These are phyloP conservation scores for Myxozyma vanderwaltii DNA, from an alignment of 805 yeast species.

Conservation along the genomic window DNA sequence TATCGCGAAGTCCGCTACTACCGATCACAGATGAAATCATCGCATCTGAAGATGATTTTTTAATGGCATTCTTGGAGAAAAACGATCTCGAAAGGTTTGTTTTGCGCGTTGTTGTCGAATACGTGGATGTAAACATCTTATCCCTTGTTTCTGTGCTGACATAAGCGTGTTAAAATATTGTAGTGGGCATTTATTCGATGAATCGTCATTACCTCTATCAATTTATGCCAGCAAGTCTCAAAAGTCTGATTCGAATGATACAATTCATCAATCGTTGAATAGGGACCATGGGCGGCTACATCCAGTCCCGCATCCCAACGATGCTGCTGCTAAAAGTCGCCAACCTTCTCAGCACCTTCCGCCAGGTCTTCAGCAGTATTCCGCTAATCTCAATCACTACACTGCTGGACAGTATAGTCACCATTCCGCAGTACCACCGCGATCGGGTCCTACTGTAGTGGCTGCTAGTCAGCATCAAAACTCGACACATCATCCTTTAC, in stretches of 20 bases:
- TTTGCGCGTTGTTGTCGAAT: neutral
- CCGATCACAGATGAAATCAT: constrained; percentile 48
- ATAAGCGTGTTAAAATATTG: neutral
- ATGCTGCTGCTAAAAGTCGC: neutral
- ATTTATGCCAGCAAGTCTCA: constrained; percentile 13
- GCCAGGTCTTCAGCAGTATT: neutral
- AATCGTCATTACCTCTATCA: constrained; percentile 41
- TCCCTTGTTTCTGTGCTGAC: constrained; percentile 1
- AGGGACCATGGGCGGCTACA: constrained; percentile 4
- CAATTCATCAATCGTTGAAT: neutral
- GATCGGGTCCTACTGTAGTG: neutral
- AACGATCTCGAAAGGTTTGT: constrained; percentile 54
- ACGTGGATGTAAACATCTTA: neutral
- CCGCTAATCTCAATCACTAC: constrained; percentile 1
- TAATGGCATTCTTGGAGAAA: constrained; percentile 51
- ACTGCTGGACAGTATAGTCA: constrained; percentile 6
- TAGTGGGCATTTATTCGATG: constrained; percentile 40
- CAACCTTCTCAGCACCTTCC: neutral
- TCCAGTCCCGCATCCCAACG: neutral
- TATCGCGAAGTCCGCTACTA: constrained; percentile 55
- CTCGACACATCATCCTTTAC: neutral
- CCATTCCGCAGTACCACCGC: neutral
- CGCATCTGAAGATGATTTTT: constrained; percentile 46
- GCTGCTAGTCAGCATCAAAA: neutral
- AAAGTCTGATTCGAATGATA: constrained; percentile 2